Evolutionary conservation across 108 stramenopile genomes (phyloP), one percentile per base, ranked within the genome.

Genomic region (Skeletonema costatum): DNA sequence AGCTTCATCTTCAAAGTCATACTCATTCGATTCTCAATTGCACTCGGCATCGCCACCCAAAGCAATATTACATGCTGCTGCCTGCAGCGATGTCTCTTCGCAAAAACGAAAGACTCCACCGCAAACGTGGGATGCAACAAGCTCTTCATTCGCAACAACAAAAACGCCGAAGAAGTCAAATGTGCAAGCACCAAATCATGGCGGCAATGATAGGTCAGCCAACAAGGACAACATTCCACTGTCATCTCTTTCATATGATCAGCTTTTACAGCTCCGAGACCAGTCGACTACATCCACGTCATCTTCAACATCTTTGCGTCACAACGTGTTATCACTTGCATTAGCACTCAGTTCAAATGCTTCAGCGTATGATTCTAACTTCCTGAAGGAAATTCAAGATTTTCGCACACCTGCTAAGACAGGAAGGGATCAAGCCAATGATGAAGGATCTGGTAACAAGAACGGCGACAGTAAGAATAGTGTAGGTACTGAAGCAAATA

Each of bases 121-220:
- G 32, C 13, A 71, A 13, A 35, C n/a, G 14, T 36, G 53, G 36
- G 70, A 64, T 13, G 41, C 36, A 41, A 19, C 64, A 5, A 32
- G 48, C 16, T 25, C 33, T 63, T 29, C 39, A 5, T 46, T 35
- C 16, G 12, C 32, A 32, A 36, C 44, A 14, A 51, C 46, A 33
- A 50, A 50, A 32, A 73, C 73, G 4, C 72, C 72, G 17, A 73
- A 73, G 38, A 73, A 64, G 42, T 64, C 73, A 64, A 73, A 73
- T 51, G 48, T 73, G 4, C 31, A 60, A 21, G 7, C 32, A 32
- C 8, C 39, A 64, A 29, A 44, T 60, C 44, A n/a, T 46, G 16
- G 16, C 3, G 44, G 44, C 3, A 46, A 11, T 16, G 14, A 16
- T 46, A n/a, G 16, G 16, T 21, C 60, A 63, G 29, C 21, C 60